Evolutionary conservation across 768 basidiomycete genomes (phyloP), one percentile per base, ranked within the genome.

Genomic region (Strobilomyces echinocephalus): DNA sequence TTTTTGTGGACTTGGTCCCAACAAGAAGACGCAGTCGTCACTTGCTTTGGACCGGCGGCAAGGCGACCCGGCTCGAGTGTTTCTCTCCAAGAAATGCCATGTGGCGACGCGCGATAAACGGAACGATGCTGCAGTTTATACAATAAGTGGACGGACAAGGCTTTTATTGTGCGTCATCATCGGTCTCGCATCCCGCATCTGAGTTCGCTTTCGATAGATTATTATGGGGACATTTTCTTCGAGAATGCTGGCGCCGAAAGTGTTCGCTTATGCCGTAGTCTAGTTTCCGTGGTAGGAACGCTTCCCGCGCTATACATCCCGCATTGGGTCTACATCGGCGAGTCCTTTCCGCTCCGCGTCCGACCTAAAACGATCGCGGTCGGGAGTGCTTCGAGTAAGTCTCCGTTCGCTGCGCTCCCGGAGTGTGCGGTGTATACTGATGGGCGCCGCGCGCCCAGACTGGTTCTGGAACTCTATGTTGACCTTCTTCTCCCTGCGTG

Each of bases 41-140:
- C 58, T 74, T 88, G n/a, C 74, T 89, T 12, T 85, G 84, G 24
- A 77, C 68, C 7, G 78, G 87, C 86, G 2, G 84, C 83, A 87
- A 49, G 88, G 87, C 87, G 2, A 85, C 83, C 0, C 91, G 88
- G 88, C 40, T 75, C 26, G 88, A 91, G 65, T 88, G 87, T 68
- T 90, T 91, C 76, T 84, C 84, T 1, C 74, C 77, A 5, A 69
- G 81, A 41, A 86, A 88, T 59, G 71, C 76, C 61, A 68, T 90
- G 40, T 88, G 85, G 81, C 85, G 83, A 68, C 77, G 88, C 50
- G 90, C 87, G 14, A 65, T 74, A 33, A 89, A 88, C 55, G 87
- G 88, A n/a, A 87, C 88, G 83, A 87, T 88, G 83, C 68, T 88
- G 41, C 87, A 88, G 58, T 88, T 89, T 63, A 81, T 91, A 49